phyloP scores from a whole-genome alignment of 805 yeast genomes.

The Candida takata region DNA sequence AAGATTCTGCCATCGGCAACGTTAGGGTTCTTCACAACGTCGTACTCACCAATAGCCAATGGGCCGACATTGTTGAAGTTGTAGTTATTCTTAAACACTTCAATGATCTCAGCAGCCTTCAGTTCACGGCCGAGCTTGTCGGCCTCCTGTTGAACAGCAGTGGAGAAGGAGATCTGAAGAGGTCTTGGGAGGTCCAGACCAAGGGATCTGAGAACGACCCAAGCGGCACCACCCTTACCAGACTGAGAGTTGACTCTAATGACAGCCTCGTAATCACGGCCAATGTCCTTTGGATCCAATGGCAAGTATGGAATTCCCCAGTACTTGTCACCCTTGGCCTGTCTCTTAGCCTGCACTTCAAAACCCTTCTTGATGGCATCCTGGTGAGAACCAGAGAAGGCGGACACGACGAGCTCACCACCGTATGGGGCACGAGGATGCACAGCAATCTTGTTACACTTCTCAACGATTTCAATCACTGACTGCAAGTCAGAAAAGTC shows the following conservation, averaged over 20 bases:
- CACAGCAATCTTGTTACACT: constrained; percentile 70
- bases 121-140: constrained; percentile 64
- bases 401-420: constrained; percentile 72
- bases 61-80: constrained; percentile 36
- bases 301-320: constrained; percentile 78
- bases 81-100: constrained; percentile 49
- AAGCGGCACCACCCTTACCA: constrained; percentile 87
- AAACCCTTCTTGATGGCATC: constrained; percentile 68
- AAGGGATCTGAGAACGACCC: constrained; percentile 65
- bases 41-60: constrained; percentile 36
- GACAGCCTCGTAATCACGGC: constrained; percentile 75
- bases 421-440: constrained; percentile 76
- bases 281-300: constrained; percentile 74
- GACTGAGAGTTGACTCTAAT: constrained; percentile 80
- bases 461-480: constrained; percentile 62
- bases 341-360: constrained; percentile 44
- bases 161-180: constrained; percentile 62
- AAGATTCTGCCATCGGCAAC: constrained; percentile 37
- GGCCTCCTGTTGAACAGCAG: constrained; percentile 56
- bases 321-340: constrained; percentile 38
- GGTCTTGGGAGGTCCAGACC: constrained; percentile 71
- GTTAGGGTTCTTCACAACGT: constrained; percentile 26
- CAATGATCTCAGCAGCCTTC: constrained; percentile 56
- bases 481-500: constrained; percentile 66
- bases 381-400: constrained; percentile 70